Evolutionary conservation across 441 rosid species (phyloP).

Genomic region (Pelargonium fulgidum): DNA sequence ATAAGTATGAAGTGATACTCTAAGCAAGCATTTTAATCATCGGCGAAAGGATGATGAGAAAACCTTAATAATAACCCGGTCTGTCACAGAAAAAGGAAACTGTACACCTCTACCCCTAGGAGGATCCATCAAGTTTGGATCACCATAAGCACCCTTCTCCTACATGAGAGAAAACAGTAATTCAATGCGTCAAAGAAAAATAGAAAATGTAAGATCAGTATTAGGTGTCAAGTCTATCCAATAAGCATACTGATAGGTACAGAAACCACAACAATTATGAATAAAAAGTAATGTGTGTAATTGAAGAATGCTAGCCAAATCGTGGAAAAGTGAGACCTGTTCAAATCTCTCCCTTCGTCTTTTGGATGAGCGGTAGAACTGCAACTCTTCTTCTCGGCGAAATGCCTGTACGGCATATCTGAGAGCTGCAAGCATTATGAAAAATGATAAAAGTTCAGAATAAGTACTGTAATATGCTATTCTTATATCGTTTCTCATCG

Average conservation of each 20-base stretch:
- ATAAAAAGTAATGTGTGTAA: not conserved
- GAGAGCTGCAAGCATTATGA: conserved; percentile 43
- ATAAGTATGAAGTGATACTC: conserved; percentile 19
- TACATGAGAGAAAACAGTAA: conserved; percentile 19
- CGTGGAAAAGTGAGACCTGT: conserved; percentile 40
- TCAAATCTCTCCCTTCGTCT: conserved; percentile 83
- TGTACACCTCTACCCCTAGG: conserved; percentile 71
- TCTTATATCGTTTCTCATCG: not conserved
- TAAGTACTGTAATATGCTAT: not conserved
- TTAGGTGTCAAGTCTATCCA: no score
- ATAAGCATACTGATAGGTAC: not conserved
- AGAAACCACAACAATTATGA: not conserved
- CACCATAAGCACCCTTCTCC: conserved; percentile 65
- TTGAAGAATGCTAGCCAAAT: not conserved
- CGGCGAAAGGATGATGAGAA: conserved; percentile 11
- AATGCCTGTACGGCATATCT: conserved; percentile 84
- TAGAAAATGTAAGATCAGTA: not conserved
- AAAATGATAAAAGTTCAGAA: conserved; percentile 2
- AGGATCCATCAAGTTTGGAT: conserved; percentile 37
- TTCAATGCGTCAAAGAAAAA: no score
- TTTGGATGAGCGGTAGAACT: conserved; percentile 51
- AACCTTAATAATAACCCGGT: conserved; percentile 92
- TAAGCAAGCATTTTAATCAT: conserved; percentile 5
- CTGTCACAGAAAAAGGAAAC: conserved; percentile 85
- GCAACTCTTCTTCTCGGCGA: conserved; percentile 66